Evolutionary conservation across 2,329 filamentous ascomycete genomes (phyloP).

Genomic region (Colletotrichum sansevieriae): DNA sequence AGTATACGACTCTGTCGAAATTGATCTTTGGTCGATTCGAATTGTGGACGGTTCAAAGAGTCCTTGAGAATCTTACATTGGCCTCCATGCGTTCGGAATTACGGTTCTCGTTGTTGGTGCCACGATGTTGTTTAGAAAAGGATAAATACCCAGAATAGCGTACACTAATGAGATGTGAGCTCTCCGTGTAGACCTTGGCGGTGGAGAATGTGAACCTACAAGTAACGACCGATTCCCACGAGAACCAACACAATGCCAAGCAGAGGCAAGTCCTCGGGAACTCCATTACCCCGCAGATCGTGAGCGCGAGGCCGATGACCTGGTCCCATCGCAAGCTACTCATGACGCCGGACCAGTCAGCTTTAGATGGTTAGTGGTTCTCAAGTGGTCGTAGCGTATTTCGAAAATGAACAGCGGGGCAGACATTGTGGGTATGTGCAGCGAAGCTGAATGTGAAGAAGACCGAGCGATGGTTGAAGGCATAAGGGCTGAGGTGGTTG

Average conservation of each 20-base stretch:
- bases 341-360: background rate
- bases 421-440: no score
- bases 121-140: slow-evolving; percentile 12
- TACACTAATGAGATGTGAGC: background rate
- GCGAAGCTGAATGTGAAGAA: no score
- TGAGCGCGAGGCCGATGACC: background rate
- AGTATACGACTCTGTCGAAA: no score
- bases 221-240: slow-evolving; percentile 1
- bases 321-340: background rate
- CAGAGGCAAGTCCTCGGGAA: slow-evolving; percentile 19
- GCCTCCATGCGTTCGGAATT: background rate
- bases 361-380: no score
- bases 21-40: no score
- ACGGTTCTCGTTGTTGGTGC: background rate
- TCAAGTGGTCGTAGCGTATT: no score
- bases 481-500: no score
- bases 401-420: no score
- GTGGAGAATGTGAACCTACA: slow-evolving; percentile 1
- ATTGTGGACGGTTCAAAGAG: no score
- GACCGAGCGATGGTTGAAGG: background rate
- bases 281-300: slow-evolving; percentile 7
- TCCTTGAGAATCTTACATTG: no score
- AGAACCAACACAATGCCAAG: slow-evolving; percentile 4
- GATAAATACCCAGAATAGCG: slow-evolving; percentile 22
- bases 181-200: background rate